Base-by-base conservation (phyloP, 2,329 filamentous ascomycete genomes). In the Alternaria rosae region DNA sequence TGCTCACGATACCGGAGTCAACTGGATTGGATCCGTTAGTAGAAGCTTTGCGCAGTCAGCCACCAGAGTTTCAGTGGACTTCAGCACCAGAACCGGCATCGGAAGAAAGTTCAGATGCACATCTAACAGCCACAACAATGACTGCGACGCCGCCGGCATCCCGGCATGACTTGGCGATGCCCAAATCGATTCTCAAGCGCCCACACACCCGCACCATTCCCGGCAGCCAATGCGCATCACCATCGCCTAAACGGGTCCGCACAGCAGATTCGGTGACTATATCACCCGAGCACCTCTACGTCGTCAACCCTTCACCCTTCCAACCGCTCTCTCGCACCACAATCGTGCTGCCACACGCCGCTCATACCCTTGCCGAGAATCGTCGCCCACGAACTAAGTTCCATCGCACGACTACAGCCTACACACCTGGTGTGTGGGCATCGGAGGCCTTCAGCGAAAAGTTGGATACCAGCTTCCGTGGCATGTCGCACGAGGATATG, bases 341-440 rank as follows among this genome's bases (percentile, higher is more conserved):
- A 32, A 52, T 54, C 1, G n/a, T 38, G 3, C 54, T 54, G n/a
- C 52, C 55, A 12, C 59, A 67, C 47, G 25, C 41, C 32, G 12
- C 35, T 9, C 60, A 61, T 43, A 57, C 60, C 3, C 21, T 11
- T 20, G 59, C 62, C 17, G 48, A 65, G 20, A 23, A 57, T 7
- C 35, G 35, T 10, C 59, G 66, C 32, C 38, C 20, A 10, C 56
- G 42, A 26, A 15, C 28, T n/a, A n/a, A 28, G 8, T 62, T 62
- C 50, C 20, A 47, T 38, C 62, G 62, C 4, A 23, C 15, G 5
- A 25, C 43, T 9, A 1, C 25, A 7, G 3, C 6, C 11, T 67
- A 69, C 32, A 20, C 23, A 11, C 60, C 62, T 1, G 67, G 67
- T 6, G 42, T 15, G 7, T 69, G 65, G 67, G 58, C 65, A 12